Evolutionary conservation across 129 eudicot species (phyloP).

Genomic region (Daucus carota): DH1_v3.0 NC_030386.2:37605001-37605500

Average conservation of each 20-base stretch:
- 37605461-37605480: not conserved
- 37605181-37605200: constrained; percentile 98
- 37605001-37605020: no score
- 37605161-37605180: constrained; percentile 78
- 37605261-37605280: not conserved
- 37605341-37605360: not conserved
- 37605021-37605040: not conserved
- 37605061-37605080: not conserved
- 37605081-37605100: not conserved
- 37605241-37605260: constrained; percentile 76
- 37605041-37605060: not conserved
- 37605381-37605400: not conserved
- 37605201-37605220: constrained; percentile 92
- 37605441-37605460: not conserved
- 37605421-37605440: not conserved
- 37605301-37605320: not conserved
- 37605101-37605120: not conserved
- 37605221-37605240: constrained; percentile 90
- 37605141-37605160: constrained; percentile 34
- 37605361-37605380: not conserved
- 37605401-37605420: not conserved
- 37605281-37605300: not conserved
- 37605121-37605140: not conserved
- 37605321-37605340: not conserved
- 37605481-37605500: not conserved